Evolutionary conservation across 2,329 filamentous ascomycete genomes (phyloP).

Genomic region (Huntiella decipiens): DNA sequence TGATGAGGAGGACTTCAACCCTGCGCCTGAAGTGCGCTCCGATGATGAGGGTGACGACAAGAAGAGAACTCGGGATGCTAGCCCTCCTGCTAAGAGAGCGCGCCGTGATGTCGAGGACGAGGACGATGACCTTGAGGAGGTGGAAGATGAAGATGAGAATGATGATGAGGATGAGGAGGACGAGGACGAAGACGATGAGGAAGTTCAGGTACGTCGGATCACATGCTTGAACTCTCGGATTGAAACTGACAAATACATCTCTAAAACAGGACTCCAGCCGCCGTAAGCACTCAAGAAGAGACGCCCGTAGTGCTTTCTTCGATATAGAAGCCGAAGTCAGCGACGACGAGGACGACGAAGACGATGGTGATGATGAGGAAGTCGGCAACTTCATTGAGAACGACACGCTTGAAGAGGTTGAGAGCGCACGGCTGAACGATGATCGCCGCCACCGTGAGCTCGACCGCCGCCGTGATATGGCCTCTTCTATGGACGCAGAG

Average conservation of each 20-base stretch:
- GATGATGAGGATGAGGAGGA: conserved; percentile 20
- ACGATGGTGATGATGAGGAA: conserved; percentile 73
- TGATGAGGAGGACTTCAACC: conserved; percentile 83
- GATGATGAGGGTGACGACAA: conserved; percentile 46
- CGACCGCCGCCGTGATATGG: conserved; percentile 74
- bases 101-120: conserved; percentile 6
- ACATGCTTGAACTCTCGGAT: neutral
- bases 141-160: conserved; percentile 19
- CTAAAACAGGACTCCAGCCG: conserved; percentile 35
- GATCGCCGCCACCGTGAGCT: conserved; percentile 87
- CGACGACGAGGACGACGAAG: conserved; percentile 71
- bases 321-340: conserved; percentile 98
- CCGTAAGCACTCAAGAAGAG: conserved; percentile 55
- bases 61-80: conserved; percentile 17
- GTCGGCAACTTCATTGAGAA: conserved; percentile 74
- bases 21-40: conserved; percentile 51
- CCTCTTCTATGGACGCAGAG: conserved; percentile 78
- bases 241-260: neutral
- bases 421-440: conserved; percentile 63
- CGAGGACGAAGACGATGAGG: conserved; percentile 26
- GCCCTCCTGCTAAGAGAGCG: conserved; percentile 5
- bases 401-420: conserved; percentile 77
- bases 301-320: conserved; percentile 69
- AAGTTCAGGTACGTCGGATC: conserved; percentile 36
- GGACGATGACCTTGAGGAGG: conserved; percentile 9